Base-by-base conservation (phyloP, 108 stramenopile species). In the Bacterosira constricta region DNA sequence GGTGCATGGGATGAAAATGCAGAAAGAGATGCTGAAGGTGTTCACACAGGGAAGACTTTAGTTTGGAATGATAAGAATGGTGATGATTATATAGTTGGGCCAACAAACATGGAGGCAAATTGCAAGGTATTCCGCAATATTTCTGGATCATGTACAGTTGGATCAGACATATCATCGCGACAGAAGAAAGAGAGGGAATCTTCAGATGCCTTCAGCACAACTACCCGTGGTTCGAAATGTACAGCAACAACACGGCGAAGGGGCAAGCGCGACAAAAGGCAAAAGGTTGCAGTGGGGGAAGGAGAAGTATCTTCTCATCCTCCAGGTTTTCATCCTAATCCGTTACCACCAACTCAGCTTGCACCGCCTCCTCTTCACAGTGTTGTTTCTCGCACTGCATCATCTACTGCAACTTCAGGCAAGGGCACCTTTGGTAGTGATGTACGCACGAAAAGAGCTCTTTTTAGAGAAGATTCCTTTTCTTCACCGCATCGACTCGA, bases 261-360 rank as follows among this genome's bases (percentile, higher is more conserved):
- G 71, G 86, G 77, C 1, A 88, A 90, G 66, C 72, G 90, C 1
- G 87, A 90, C 55, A 86, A 84, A 60, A 50, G 13, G 53, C 73
- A 18, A 58, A 45, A 27, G 31, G 36, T 23, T 11, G 13, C 45
- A n/a, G 38, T 41, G 26, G 57, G 62, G 4, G 44, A 35, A 26
- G 26, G 62, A 34, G n/a, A n/a, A n/a, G n/a, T n/a, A n/a, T n/a
- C n/a, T n/a, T n/a, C n/a, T n/a, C n/a, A n/a, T n/a, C n/a, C n/a
- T n/a, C n/a, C n/a, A n/a, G n/a, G n/a, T n/a, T n/a, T n/a, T n/a
- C n/a, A n/a, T n/a, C n/a, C n/a, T n/a, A n/a, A n/a, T 56, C 55
- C 35, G 27, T 5, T 29, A 36, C 32, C n/a, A n/a, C n/a, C n/a
- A n/a, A n/a, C n/a, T n/a, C n/a, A n/a, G n/a, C n/a, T n/a, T n/a